phyloP scores from a whole-genome alignment of 1,139 yeast genomes.

The Kodamaea sp. region DNA sequence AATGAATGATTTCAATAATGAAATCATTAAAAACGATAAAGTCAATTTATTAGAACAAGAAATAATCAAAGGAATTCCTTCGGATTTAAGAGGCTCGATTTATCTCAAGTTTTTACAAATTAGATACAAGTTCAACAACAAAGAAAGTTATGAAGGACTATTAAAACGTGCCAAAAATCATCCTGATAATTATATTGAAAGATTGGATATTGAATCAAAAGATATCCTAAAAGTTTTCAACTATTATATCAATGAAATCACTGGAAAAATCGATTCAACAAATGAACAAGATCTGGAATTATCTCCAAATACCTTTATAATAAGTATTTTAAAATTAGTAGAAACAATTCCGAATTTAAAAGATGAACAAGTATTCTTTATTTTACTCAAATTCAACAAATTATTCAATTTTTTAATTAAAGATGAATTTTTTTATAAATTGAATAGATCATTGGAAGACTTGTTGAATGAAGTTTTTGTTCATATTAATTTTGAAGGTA shows the following conservation, averaged over 20 bases:
- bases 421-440: slow-evolving; percentile 39
- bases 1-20: slow-evolving; percentile 22
- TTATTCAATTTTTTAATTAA: slow-evolving; percentile 25
- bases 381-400: slow-evolving; percentile 35
- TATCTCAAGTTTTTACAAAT: slow-evolving; percentile 36
- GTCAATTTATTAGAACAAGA: slow-evolving; percentile 25
- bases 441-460: slow-evolving; percentile 38
- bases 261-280: slow-evolving; percentile 1
- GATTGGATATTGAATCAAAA: slow-evolving; percentile 19
- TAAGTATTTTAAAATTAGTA: slow-evolving; percentile 21
- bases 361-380: slow-evolving; percentile 30
- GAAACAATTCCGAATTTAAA: slow-evolving; percentile 20
- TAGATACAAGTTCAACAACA: slow-evolving; percentile 28
- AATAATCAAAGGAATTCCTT: slow-evolving; percentile 34
- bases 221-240: slow-evolving; percentile 33
- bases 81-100: slow-evolving; percentile 24
- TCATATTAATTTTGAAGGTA: slow-evolving; percentile 40
- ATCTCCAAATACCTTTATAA: slow-evolving; percentile 24
- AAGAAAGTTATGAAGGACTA: slow-evolving; percentile 29
- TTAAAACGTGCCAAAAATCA: slow-evolving; percentile 27
- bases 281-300: slow-evolving; percentile 7
- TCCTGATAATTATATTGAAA: slow-evolving; percentile 20
- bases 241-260: slow-evolving; percentile 29
- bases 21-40: slow-evolving; percentile 17
- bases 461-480: slow-evolving; percentile 22